phyloP scores from a whole-genome alignment of 2,329 filamentous ascomycete species.

The Botrytis hyacinthi region DNA sequence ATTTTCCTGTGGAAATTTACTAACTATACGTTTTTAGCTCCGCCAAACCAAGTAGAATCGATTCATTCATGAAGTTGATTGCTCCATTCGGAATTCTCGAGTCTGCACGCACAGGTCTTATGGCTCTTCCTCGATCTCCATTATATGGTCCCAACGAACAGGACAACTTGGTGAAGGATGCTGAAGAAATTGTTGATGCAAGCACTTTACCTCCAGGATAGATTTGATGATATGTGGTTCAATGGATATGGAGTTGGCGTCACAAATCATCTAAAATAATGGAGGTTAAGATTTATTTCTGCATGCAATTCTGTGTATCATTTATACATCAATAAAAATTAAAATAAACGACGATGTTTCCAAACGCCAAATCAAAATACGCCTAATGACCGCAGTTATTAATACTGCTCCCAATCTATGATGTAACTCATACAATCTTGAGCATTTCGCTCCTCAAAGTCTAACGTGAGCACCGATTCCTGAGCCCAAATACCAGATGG shows the following conservation, averaged over 20 bases:
- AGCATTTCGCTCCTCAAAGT: conserved; percentile 40
- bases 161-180: conserved; percentile 67
- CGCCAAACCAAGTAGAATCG: conserved; percentile 88
- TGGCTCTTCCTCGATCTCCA: conserved; percentile 93
- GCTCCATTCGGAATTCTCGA: conserved; percentile 94
- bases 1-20: not conserved
- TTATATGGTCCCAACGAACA: conserved; percentile 73
- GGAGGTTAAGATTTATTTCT: conserved; percentile 25
- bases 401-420: not conserved
- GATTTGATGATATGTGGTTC: conserved; percentile 32
- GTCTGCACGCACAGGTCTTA: conserved; percentile 90
- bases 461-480: conserved; percentile 68
- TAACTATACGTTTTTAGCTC: conserved; percentile 46
- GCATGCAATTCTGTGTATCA: conserved; percentile 17
- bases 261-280: conserved; percentile 21
- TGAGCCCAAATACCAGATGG: conserved; percentile 65
- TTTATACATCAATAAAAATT: conserved; percentile 16
- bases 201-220: conserved; percentile 92
- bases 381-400: not conserved
- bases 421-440: not conserved
- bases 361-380: conserved; percentile 16
- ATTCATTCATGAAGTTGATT: conserved; percentile 96
- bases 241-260: conserved; percentile 31
- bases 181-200: conserved; percentile 90
- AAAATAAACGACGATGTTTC: not conserved